Conservation (phyloP, 176 grass and related monocot genomes). For the Hyparrhenia diplandra region DNA sequence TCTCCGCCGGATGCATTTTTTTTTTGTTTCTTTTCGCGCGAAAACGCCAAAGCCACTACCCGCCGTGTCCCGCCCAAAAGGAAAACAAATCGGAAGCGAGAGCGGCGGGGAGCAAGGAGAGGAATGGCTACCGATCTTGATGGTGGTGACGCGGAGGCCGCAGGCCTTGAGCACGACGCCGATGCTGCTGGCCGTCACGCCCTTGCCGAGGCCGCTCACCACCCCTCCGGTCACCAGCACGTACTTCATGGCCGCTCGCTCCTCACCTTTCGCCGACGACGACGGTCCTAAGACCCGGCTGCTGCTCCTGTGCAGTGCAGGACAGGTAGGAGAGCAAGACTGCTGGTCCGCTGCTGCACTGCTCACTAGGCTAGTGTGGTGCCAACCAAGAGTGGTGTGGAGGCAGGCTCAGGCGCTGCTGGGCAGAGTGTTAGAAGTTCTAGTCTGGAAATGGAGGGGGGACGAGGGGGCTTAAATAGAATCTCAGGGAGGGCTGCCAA, state of each 20-base stretch:
- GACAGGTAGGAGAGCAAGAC: not conserved
- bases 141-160: slow-evolving; percentile 81
- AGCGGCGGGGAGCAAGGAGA: not conserved
- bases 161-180: slow-evolving; percentile 86
- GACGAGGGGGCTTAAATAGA: slow-evolving; percentile 28
- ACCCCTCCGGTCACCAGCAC: slow-evolving; percentile 91
- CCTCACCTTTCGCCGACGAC: not conserved
- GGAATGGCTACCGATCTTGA: slow-evolving; percentile 81
- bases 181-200: slow-evolving; percentile 92
- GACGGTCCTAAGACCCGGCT: not conserved
- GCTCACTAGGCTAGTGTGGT: slow-evolving; percentile 1
- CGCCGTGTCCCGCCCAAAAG: too few species aligned
- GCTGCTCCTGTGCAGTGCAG: not conserved
- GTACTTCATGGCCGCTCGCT: slow-evolving; percentile 67
- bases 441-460: not conserved
- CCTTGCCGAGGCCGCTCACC: slow-evolving; percentile 93
- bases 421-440: not conserved
- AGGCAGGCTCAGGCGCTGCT: not conserved
- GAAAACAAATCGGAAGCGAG: not conserved
- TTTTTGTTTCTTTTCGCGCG: not conserved
- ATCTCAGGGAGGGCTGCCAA: not conserved
- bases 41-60: too few species aligned
- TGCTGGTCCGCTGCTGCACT: not conserved
- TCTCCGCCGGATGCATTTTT: not conserved
- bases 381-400: not conserved